These are phyloP conservation scores for Phylloporus sp. DNA, from an alignment of 768 basidiomycete species.

Conservation along the genomic window DNA sequence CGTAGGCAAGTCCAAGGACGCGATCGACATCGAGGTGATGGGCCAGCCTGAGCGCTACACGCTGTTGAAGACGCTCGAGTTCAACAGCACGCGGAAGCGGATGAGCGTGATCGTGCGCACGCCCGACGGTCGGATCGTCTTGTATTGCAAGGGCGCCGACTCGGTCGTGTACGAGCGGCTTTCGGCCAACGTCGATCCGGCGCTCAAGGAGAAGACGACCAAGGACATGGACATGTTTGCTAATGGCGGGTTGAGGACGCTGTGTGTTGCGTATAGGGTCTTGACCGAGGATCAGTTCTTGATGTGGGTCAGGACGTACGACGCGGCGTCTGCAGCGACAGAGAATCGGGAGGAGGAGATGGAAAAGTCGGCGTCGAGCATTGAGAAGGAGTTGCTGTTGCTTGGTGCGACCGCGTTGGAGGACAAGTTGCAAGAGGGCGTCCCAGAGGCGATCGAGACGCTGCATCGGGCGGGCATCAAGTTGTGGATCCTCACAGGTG, in stretches of 20 bases:
- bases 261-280: slow-evolving; percentile 81
- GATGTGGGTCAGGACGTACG: slow-evolving; percentile 74
- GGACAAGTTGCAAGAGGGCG: slow-evolving; percentile 95
- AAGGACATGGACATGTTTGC: slow-evolving; percentile 93
- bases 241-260: slow-evolving; percentile 85
- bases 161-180: slow-evolving; percentile 89
- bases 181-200: slow-evolving; percentile 65
- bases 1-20: slow-evolving; percentile 65
- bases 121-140: slow-evolving; percentile 73
- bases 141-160: slow-evolving; percentile 98
- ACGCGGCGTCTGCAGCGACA: slow-evolving; percentile 71
- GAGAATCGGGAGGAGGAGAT: slow-evolving; percentile 87
- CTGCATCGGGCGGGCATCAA: slow-evolving; percentile 94
- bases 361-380: slow-evolving; percentile 76
- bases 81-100: slow-evolving; percentile 90
- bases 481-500: slow-evolving; percentile 94
- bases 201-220: slow-evolving; percentile 69
- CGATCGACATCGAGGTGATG: slow-evolving; percentile 86
- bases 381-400: slow-evolving; percentile 80
- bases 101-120: slow-evolving; percentile 91
- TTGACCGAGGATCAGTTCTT: slow-evolving; percentile 81
- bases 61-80: slow-evolving; percentile 80
- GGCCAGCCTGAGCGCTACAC: slow-evolving; percentile 82
- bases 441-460: slow-evolving; percentile 91
- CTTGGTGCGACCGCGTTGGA: slow-evolving; percentile 95